Base-by-base conservation (phyloP, 257 asterid species). In the Solanum okadae region DNA sequence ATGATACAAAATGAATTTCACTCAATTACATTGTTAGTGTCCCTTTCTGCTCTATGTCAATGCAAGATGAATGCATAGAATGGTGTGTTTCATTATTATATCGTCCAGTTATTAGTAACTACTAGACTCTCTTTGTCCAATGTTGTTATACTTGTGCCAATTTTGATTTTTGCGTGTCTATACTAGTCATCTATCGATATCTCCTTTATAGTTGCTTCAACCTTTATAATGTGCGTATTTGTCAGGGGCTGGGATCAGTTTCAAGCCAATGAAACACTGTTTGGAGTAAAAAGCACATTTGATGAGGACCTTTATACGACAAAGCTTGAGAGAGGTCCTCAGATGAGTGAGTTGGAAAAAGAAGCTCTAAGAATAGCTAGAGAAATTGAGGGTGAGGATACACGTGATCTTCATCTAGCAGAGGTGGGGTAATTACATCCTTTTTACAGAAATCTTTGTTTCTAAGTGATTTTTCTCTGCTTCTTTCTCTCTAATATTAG, bases 201-300 rank as follows among this genome's bases (percentile, higher is more conserved):
- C 37, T 81, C 14, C 84, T 81, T 82, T 82, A 31, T 82, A 15
- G 85, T 79, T 82, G 70, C 86, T 82, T 82, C 70, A 49, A 82
- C 42, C 63, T 46, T 49, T 82, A 82, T 38, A 29, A 46, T 82
- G 42, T 82, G 40, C 7, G 67, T 79, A 27, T 49, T 27, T 87
- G 42, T 88, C 92, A 97, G 99, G 93, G 95, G 99, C 89, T 97
- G 99, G 99, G 96, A 97, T 92, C 99, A 97, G 89, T 97, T 97
- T 90, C 94, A 94, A 90, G 96, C 93, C 89, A 97, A 97, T 89
- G 95, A 94, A 90, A 89, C 96, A 34, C 92, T 97, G 85, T 97
- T 97, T 91, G 99, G 99, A 87, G 98, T 97, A 67, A 97, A 93
- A 88, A 97, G 99, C 91, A 96, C 99, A 83, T 97, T 97, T 88